Conservation (phyloP, 2,329 filamentous ascomycete species). For the Colletotrichum karsti region DNA sequence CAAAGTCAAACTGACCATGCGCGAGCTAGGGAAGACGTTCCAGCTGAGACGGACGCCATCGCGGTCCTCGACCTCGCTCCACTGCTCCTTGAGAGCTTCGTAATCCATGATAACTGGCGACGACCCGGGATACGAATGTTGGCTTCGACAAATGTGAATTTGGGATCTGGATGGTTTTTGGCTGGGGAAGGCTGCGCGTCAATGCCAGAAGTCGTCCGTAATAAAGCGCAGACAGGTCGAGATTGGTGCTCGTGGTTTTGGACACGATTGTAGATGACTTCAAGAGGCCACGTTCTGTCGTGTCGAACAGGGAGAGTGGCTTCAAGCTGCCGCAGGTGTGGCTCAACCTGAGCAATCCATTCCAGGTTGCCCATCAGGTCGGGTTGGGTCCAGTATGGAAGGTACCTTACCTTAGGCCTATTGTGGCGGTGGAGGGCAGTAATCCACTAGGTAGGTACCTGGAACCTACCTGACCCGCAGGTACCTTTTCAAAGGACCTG, state of each 20-base stretch:
- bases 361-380: no score
- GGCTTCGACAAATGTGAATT: neutral
- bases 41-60: constrained; percentile 97
- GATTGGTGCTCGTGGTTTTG: neutral
- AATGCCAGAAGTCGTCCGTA: neutral
- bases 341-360: neutral
- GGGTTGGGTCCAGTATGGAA: no score
- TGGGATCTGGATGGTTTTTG: neutral
- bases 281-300: neutral
- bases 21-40: constrained; percentile 98
- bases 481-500: no score
- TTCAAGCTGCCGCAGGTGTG: neutral
- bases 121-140: neutral
- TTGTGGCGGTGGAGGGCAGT: no score
- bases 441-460: no score
- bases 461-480: no score
- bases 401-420: no score
- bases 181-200: neutral
- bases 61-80: constrained; percentile 94
- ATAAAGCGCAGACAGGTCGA: neutral
- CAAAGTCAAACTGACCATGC: constrained; percentile 72
- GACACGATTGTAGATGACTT: neutral
- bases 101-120: constrained; percentile 75
- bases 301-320: neutral
- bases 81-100: constrained; percentile 92